phyloP scores from a whole-genome alignment of 208 protist genomes.

The Trypanosoma brucei region DNA sequence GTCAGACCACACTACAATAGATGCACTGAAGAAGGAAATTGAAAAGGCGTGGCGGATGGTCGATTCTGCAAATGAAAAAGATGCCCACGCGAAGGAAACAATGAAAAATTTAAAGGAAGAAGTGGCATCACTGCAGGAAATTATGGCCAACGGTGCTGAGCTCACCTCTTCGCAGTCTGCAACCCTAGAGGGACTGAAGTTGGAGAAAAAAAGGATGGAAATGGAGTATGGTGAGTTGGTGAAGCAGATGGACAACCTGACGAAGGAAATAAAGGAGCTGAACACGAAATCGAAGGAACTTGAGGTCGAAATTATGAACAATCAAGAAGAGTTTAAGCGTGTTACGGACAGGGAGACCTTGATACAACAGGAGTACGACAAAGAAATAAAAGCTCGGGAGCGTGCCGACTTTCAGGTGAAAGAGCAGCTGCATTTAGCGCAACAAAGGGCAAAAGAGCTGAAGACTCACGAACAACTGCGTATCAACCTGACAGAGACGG shows the following conservation, averaged over 20 bases:
- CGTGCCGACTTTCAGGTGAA: constrained; percentile 87
- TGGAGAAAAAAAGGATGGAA: constrained; percentile 93
- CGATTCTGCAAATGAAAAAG: constrained; percentile 96
- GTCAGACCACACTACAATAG: constrained; percentile 96
- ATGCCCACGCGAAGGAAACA: constrained; percentile 93
- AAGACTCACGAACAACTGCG: constrained; percentile 37
- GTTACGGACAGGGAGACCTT: constrained; percentile 53
- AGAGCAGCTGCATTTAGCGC: constrained; percentile 77
- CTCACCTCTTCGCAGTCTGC: constrained; percentile 91
- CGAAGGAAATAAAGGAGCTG: constrained; percentile 59
- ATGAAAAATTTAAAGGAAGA: constrained; percentile 94
- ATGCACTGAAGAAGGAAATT: constrained; percentile 95
- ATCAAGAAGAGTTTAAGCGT: constrained; percentile 53
- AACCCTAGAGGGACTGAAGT: constrained; percentile 92
- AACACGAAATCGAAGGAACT: constrained; percentile 29
- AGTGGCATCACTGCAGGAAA: constrained; percentile 88
- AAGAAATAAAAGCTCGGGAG: constrained; percentile 87
- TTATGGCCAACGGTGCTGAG: constrained; percentile 91
- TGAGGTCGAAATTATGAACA: constrained; percentile 44
- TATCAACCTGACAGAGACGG: constrained; percentile 20
- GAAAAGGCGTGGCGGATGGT: constrained; percentile 98
- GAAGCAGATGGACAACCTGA: constrained; percentile 84
- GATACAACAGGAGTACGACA: constrained; percentile 70
- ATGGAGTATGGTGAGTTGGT: constrained; percentile 89
- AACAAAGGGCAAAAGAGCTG: constrained; percentile 57